Conservation (phyloP, 345 rosid species). For the Brassica nigra region DNA sequence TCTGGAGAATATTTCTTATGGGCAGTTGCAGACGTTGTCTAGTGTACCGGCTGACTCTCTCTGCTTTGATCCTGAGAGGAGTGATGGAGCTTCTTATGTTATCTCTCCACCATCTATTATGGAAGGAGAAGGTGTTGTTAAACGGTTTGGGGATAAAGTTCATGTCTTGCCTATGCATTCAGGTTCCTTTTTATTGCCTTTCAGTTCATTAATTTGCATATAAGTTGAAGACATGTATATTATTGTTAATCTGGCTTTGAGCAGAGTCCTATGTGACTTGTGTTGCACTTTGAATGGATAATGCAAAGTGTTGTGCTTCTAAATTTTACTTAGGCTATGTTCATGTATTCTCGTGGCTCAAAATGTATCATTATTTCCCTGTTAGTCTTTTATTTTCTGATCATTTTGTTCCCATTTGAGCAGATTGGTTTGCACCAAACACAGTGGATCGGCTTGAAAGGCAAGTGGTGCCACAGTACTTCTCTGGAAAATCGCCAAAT, state of each 20-base stretch:
- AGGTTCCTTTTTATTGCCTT: constrained; percentile 53
- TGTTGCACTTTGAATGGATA: constrained; percentile 6
- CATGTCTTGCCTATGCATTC: constrained; percentile 96
- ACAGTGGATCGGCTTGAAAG: constrained; percentile 87
- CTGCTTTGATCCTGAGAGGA: constrained; percentile 54
- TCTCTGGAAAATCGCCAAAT: constrained; percentile 85
- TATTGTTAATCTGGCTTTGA: neutral
- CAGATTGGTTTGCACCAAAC: constrained; percentile 94
- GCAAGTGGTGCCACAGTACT: constrained; percentile 96
- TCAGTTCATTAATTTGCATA: neutral
- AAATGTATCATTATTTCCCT: neutral
- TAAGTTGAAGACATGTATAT: neutral
- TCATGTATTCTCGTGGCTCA: constrained; percentile 6
- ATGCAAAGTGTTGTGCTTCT: constrained; percentile 7
- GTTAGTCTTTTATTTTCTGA: neutral
- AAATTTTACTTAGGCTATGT: constrained; percentile 7
- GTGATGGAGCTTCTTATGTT: constrained; percentile 55
- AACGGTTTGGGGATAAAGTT: constrained; percentile 68
- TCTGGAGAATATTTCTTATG: constrained; percentile 62
- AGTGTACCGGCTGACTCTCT: constrained; percentile 62
- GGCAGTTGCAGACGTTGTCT: constrained; percentile 84
- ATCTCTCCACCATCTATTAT: constrained; percentile 72
- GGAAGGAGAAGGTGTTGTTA: constrained; percentile 87
- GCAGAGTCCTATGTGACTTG: neutral
- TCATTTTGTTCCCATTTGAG: constrained; percentile 2